Conservation (phyloP, 495 filamentous ascomycete species). For the Penicillium atrosanguineum region DNA sequence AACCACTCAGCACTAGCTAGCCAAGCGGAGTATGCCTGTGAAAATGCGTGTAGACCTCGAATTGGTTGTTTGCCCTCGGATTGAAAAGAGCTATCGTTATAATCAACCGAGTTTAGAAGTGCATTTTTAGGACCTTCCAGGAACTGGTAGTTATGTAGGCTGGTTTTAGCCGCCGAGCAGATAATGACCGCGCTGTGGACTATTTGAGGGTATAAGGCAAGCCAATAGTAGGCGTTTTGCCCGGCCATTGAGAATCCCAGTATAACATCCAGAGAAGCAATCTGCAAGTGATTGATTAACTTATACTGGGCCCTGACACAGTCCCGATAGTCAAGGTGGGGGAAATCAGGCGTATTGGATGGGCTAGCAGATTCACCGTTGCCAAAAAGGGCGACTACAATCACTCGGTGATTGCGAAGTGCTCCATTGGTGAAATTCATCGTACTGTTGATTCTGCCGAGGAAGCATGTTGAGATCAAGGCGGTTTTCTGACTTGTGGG, state of each 20-base stretch:
- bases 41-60: slow-evolving; percentile 60
- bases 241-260: slow-evolving; percentile 66
- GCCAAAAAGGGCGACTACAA: slow-evolving; percentile 63
- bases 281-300: slow-evolving; percentile 53
- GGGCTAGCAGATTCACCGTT: slow-evolving; percentile 66
- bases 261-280: slow-evolving; percentile 52
- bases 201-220: slow-evolving; percentile 59
- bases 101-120: slow-evolving; percentile 35
- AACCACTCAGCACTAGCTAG: slow-evolving; percentile 65
- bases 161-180: slow-evolving; percentile 61
- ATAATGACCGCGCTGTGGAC: slow-evolving; percentile 57
- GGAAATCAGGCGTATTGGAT: slow-evolving; percentile 56
- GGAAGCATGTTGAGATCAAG: slow-evolving; percentile 49
- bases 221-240: slow-evolving; percentile 63
- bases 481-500: slow-evolving; percentile 31
- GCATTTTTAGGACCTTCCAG: slow-evolving; percentile 64
- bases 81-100: slow-evolving; percentile 43
- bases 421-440: slow-evolving; percentile 47
- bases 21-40: slow-evolving; percentile 65
- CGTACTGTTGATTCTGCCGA: slow-evolving; percentile 41
- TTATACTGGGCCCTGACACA: slow-evolving; percentile 56
- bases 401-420: slow-evolving; percentile 52
- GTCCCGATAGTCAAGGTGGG: slow-evolving; percentile 59
- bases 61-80: slow-evolving; percentile 22
- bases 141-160: slow-evolving; percentile 65